Conservation (phyloP, 2,329 filamentous ascomycete species). For the Colletotrichum acutatum region DNA sequence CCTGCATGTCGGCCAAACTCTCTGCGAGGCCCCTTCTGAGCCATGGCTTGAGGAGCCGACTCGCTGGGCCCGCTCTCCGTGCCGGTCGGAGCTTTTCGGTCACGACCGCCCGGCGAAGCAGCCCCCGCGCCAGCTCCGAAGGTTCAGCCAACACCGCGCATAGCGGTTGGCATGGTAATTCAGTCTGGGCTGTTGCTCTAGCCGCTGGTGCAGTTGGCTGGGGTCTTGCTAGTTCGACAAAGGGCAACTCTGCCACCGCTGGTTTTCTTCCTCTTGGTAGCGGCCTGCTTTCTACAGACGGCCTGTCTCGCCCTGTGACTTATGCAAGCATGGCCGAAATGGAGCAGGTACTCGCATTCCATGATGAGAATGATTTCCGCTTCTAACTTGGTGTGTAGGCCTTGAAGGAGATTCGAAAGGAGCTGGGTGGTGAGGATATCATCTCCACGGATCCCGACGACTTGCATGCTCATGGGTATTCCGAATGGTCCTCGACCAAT, state of each 20-base stretch:
- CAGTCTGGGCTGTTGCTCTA: conserved; percentile 51
- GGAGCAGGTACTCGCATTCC: conserved; percentile 38
- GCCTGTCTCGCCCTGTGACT: conserved; percentile 39
- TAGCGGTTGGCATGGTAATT: conserved; percentile 44
- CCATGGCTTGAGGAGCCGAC: conserved; percentile 26
- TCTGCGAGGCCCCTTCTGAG: conserved; percentile 42
- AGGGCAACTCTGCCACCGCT: conserved; percentile 15
- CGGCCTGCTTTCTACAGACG: conserved; percentile 43
- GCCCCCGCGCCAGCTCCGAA: background rate
- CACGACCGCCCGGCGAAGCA: conserved; percentile 36
- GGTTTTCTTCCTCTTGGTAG: conserved; percentile 35
- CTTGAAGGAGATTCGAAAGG: conserved; percentile 63
- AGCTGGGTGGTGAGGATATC: conserved; percentile 61
- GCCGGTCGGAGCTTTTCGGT: conserved; percentile 38
- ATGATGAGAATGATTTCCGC: background rate
- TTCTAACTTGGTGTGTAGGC: conserved; percentile 53
- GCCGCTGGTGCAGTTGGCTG: conserved; percentile 54
- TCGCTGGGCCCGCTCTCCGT: conserved; percentile 25
- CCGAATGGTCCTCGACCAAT: conserved; percentile 73
- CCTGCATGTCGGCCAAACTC: conserved; percentile 45
- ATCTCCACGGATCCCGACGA: conserved; percentile 73
- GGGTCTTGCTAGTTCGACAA: conserved; percentile 48
- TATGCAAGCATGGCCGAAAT: conserved; percentile 55
- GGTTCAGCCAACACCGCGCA: conserved; percentile 17
- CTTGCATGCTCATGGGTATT: conserved; percentile 71